Evolutionary conservation across 139 green algal species (phyloP).

Genomic region (Haematococcus lacustris): DNA sequence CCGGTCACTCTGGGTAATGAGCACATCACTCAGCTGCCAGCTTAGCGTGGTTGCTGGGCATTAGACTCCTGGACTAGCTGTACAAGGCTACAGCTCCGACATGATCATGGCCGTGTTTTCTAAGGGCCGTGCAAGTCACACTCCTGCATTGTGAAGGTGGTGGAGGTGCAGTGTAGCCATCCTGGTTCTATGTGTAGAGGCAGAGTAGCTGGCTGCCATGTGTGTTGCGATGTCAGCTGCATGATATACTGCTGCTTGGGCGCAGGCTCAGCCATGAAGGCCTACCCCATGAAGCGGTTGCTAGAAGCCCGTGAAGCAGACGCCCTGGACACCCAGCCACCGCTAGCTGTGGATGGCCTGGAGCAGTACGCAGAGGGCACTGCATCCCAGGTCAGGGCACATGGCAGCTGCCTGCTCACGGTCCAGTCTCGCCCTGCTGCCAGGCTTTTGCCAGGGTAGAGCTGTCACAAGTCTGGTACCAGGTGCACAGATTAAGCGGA

Average conservation of each 20-base stretch:
- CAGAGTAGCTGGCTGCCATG: no score
- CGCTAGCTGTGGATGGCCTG: conserved; percentile 47
- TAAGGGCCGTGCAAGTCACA: neutral
- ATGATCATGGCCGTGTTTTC: neutral
- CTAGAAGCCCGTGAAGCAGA: conserved; percentile 58
- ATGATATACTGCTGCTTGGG: neutral
- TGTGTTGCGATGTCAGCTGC: neutral
- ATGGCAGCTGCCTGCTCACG: neutral
- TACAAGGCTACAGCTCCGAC: neutral
- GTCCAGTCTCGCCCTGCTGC: no score
- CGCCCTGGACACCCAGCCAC: conserved; percentile 35
- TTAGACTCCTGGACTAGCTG: neutral
- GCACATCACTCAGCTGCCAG: neutral
- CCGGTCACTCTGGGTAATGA: no score
- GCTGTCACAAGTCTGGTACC: neutral
- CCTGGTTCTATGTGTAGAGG: no score
- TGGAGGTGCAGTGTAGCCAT: no score
- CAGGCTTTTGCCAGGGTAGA: neutral
- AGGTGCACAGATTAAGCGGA: neutral
- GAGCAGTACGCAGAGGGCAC: conserved; percentile 70
- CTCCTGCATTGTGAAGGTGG: neutral
- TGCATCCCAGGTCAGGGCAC: conserved; percentile 23
- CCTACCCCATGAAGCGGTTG: conserved; percentile 66
- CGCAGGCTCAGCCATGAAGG: conserved; percentile 15
- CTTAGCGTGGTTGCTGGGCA: neutral